phyloP scores from a whole-genome alignment of 768 basidiomycete genomes.

The Rhodocollybia butyracea region DNA sequence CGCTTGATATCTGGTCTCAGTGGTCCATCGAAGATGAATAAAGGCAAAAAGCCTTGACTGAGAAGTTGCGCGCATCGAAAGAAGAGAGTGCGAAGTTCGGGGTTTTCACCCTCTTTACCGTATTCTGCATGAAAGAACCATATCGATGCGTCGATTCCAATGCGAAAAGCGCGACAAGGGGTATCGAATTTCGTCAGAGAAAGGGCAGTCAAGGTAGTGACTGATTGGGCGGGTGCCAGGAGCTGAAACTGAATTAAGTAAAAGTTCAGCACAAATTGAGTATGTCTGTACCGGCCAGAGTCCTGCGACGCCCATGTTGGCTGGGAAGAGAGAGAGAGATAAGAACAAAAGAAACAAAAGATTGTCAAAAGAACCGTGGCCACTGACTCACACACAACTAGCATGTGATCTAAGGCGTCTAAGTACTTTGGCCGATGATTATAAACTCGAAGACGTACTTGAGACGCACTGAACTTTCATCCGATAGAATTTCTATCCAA shows the following conservation, averaged over 20 bases:
- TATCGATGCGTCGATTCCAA: conserved; percentile 79
- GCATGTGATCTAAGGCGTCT: too few relatives aligned
- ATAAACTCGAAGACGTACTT: too few relatives aligned
- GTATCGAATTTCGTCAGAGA: conserved; percentile 78
- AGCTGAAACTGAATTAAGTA: conserved; percentile 5
- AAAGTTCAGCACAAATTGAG: background rate
- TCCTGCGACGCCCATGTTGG: conserved; percentile 45
- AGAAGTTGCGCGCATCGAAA: conserved; percentile 82
- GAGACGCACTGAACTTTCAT: too few relatives aligned
- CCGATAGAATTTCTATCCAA: too few relatives aligned
- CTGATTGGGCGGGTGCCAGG: conserved; percentile 17
- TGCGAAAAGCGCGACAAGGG: conserved; percentile 71
- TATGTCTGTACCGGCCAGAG: conserved; percentile 43
- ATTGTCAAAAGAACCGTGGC: too few relatives aligned
- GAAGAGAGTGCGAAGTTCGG: conserved; percentile 65
- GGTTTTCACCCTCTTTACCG: conserved; percentile 59
- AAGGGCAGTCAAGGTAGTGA: conserved; percentile 30
- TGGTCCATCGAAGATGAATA: conserved; percentile 93
- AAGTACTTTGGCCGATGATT: too few relatives aligned
- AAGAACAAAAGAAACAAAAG: too few relatives aligned
- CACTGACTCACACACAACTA: too few relatives aligned
- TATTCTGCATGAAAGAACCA: conserved; percentile 56
- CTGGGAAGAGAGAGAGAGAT: too few relatives aligned
- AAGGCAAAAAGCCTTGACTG: conserved; percentile 74
- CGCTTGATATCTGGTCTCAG: conserved; percentile 79